phyloP scores from a whole-genome alignment of 352 stramenopile species.

The Globisporangium canariense region DNA sequence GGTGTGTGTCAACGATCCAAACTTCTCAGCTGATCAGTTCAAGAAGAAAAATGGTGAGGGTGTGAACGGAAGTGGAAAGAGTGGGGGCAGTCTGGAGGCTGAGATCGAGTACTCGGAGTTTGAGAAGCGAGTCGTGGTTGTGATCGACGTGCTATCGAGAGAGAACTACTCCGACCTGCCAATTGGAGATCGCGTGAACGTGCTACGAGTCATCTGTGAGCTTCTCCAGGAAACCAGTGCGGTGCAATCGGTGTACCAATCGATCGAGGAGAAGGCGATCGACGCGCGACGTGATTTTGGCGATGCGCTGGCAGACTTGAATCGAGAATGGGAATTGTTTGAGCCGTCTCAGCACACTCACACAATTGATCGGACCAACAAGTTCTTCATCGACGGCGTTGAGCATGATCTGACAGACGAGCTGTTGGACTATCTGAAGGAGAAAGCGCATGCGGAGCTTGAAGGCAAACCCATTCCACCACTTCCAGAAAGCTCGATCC shows the following conservation, averaged over 20 bases:
- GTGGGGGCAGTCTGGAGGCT: constrained; percentile 17
- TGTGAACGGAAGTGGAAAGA: constrained; percentile 19
- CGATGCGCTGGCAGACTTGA: constrained; percentile 55
- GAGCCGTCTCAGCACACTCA: constrained; percentile 36
- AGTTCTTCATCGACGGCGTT: constrained; percentile 72
- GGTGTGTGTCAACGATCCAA: constrained; percentile 47
- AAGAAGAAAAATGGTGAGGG: constrained; percentile 37
- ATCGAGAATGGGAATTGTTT: constrained; percentile 61
- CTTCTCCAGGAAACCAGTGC: constrained; percentile 46
- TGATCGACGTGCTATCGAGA: constrained; percentile 62
- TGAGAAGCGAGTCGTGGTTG: constrained; percentile 53
- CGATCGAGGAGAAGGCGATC: constrained; percentile 61
- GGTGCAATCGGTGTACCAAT: constrained; percentile 63
- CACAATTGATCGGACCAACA: constrained; percentile 52
- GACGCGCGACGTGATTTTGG: constrained; percentile 49
- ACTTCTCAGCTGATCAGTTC: constrained; percentile 50
- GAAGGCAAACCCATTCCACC: constrained; percentile 44
- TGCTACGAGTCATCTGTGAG: constrained; percentile 66
- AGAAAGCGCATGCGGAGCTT: constrained; percentile 58
- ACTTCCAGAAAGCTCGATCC: constrained; percentile 36
- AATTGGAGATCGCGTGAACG: constrained; percentile 47
- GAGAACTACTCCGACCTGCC: constrained; percentile 63
- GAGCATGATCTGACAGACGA: constrained; percentile 72
- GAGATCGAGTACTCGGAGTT: constrained; percentile 55
- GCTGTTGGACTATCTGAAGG: constrained; percentile 60